Conservation (phyloP, 805 yeast genomes). For the Suhomyces sp. region DNA sequence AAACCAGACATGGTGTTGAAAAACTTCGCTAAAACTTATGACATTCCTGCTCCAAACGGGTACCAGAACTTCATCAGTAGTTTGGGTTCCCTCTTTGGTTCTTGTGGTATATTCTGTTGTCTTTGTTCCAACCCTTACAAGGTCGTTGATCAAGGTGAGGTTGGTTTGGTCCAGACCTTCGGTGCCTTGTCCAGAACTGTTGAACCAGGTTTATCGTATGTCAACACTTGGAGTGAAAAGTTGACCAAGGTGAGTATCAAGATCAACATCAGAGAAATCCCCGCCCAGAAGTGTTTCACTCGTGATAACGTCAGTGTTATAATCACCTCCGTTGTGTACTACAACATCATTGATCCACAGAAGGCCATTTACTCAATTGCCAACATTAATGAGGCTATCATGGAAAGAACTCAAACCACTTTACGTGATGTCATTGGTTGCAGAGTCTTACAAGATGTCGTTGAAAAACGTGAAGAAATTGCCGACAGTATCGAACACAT, state of each 20-base stretch:
- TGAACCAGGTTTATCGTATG: constrained; percentile 67
- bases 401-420: constrained; percentile 71
- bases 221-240: constrained; percentile 64
- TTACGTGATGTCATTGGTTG: constrained; percentile 71
- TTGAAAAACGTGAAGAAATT: constrained; percentile 70
- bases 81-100: constrained; percentile 51
- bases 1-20: constrained; percentile 43
- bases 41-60: constrained; percentile 38
- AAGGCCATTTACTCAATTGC: constrained; percentile 60
- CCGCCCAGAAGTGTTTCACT: constrained; percentile 69
- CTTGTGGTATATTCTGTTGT: constrained; percentile 56
- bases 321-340: constrained; percentile 67
- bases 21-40: constrained; percentile 41
- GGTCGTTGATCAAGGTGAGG: constrained; percentile 63
- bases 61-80: constrained; percentile 42
- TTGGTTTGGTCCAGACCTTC: constrained; percentile 64
- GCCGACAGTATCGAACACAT: constrained; percentile 63
- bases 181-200: constrained; percentile 65
- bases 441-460: constrained; percentile 64
- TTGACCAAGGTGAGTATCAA: constrained; percentile 51
- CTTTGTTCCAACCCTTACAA: constrained; percentile 59
- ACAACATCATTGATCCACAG: constrained; percentile 66
- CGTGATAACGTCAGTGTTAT: constrained; percentile 63
- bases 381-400: constrained; percentile 53
- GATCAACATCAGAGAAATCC: constrained; percentile 61